These are phyloP conservation scores for Macroventuria anomochaeta DNA, from an alignment of 2,329 filamentous ascomycete species.

Conservation along the genomic window DNA sequence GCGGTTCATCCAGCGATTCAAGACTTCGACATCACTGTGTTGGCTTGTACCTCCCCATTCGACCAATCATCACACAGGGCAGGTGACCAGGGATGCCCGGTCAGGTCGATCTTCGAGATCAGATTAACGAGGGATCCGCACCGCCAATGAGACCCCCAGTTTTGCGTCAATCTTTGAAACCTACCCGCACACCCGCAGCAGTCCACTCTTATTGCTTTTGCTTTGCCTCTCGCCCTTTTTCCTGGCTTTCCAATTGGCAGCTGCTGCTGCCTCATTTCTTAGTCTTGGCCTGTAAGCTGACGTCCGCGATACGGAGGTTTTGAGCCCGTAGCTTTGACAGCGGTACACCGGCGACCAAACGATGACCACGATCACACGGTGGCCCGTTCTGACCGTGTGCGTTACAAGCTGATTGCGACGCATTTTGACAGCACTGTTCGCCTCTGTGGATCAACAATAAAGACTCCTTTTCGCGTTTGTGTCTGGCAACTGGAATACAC, in stretches of 20 bases:
- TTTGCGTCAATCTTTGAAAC: conserved; percentile 33
- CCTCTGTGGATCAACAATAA: conserved; percentile 9
- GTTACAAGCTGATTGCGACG: conserved; percentile 11
- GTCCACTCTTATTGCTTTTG: conserved; percentile 24
- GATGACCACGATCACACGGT: conserved; percentile 21
- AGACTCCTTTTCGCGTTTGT: background rate
- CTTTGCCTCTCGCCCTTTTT: conserved; percentile 22
- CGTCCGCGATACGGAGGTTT: conserved; percentile 18
- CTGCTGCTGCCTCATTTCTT: conserved; percentile 20
- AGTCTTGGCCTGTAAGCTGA: conserved; percentile 16
- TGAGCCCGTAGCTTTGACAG: conserved; percentile 32
- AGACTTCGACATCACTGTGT: background rate
- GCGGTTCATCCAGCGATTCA: conserved; percentile 4
- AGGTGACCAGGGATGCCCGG: conserved; percentile 32
- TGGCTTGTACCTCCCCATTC: background rate
- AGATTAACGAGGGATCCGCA: conserved; percentile 46
- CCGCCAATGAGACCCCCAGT: conserved; percentile 37
- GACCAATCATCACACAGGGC: conserved; percentile 1
- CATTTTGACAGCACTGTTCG: conserved; percentile 6
- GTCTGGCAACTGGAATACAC: conserved; percentile 6
- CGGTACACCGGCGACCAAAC: conserved; percentile 34
- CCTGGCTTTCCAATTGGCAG: conserved; percentile 22
- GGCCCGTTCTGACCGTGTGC: conserved; percentile 23
- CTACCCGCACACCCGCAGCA: conserved; percentile 32
- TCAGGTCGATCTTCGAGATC: conserved; percentile 35